Evolutionary conservation across 495 filamentous ascomycete genomes (phyloP).

Genomic region (Penicillium coprophilum): DNA sequence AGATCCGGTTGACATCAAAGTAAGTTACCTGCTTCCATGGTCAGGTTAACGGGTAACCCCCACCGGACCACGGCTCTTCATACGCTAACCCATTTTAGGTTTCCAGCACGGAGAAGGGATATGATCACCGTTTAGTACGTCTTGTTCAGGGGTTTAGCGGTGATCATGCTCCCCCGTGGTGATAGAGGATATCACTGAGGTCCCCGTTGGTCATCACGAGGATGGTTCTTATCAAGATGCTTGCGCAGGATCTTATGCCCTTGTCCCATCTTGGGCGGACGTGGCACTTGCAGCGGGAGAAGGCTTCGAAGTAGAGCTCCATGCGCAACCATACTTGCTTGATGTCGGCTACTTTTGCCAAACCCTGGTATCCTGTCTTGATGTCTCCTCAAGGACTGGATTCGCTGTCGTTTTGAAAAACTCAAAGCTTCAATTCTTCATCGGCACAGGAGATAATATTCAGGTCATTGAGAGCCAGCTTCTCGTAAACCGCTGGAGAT

Average conservation of each 20-base stretch:
- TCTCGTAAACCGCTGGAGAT: slow-evolving; percentile 2
- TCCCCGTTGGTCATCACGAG: background rate
- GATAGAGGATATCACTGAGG: background rate
- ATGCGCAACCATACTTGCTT: slow-evolving; percentile 6
- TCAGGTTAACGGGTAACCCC: too few relatives aligned
- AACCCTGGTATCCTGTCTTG: slow-evolving; percentile 1
- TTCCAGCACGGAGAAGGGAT: background rate
- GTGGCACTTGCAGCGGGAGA: background rate
- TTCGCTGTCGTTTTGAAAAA: background rate
- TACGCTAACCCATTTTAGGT: background rate
- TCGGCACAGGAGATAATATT: background rate
- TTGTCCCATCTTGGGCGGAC: background rate
- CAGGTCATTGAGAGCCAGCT: background rate
- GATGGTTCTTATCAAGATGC: background rate
- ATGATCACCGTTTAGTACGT: background rate
- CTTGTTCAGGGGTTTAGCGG: background rate
- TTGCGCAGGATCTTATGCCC: background rate
- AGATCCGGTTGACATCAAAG: slow-evolving; percentile 1
- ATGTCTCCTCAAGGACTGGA: background rate
- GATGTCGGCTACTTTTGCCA: slow-evolving; percentile 1
- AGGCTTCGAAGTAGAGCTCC: background rate
- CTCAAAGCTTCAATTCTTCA: background rate
- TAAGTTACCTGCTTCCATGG: background rate
- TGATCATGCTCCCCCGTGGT: background rate
- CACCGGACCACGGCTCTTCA: background rate